Percentiles rank a stretch among this genome's conserved stretches.
These are phyloP conservation scores for Trichosanthes cucumerina DNA, from an alignment of 306 rosid species.

Conservation along the genomic window DNA sequence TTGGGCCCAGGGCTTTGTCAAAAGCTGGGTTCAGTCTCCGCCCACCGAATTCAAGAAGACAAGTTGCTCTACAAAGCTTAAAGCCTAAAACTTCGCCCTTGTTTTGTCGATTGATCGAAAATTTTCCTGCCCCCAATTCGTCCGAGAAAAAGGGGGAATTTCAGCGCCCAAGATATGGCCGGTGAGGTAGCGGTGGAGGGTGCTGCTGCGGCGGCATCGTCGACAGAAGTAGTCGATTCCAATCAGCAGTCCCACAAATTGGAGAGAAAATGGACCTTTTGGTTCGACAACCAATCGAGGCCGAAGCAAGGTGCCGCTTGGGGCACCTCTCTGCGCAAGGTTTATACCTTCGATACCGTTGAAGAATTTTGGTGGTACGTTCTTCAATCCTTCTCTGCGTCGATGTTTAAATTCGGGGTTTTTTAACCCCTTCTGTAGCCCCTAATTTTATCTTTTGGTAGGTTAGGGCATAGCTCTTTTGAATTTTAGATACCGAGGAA, in stretches of 20 bases:
- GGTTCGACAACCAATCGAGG: conserved; percentile 82
- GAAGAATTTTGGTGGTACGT: conserved; percentile 89
- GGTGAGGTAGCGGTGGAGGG: conserved; percentile 36
- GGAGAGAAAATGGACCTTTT: conserved; percentile 88
- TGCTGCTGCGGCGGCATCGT: conserved; percentile 14
- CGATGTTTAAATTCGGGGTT: background rate
- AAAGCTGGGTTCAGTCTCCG: background rate
- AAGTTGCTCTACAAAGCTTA: background rate
- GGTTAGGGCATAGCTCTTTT: background rate
- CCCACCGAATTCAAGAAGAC: background rate
- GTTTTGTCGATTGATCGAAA: background rate
- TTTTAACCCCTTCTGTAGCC: background rate
- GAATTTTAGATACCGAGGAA: background rate
- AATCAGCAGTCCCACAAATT: conserved; percentile 36
- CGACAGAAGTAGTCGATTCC: conserved; percentile 8
- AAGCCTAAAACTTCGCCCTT: background rate
- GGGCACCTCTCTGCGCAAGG: conserved; percentile 73
- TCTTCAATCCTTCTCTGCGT: background rate
- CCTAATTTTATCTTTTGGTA: background rate
- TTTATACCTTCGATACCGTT: conserved; percentile 73
- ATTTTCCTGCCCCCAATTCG: background rate
- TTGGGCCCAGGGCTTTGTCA: background rate
- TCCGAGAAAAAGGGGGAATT: background rate
- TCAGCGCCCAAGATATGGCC: conserved; percentile 33
- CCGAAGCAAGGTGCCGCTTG: conserved; percentile 89